These are phyloP conservation scores for Alternaria sp. DNA, from an alignment of 2,329 filamentous ascomycete species.

Conservation along the genomic window DNA sequence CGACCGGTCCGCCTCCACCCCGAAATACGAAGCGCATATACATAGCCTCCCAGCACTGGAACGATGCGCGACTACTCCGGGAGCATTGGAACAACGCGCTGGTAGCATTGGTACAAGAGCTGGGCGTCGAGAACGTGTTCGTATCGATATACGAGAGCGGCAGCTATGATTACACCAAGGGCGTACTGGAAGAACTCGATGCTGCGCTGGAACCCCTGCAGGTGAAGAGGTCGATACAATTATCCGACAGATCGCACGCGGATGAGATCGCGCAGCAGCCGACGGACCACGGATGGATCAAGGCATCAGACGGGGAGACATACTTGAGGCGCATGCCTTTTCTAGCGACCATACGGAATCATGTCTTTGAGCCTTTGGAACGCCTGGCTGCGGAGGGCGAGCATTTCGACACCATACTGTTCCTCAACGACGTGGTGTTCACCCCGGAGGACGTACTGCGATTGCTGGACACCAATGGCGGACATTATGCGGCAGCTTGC, in stretches of 20 bases:
- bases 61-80: slow-evolving; percentile 66
- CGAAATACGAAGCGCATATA: slow-evolving; percentile 57
- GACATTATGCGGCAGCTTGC: slow-evolving; percentile 67
- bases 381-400: slow-evolving; percentile 58
- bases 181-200: slow-evolving; percentile 64
- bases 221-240: slow-evolving; percentile 61
- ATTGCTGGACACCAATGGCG: slow-evolving; percentile 63
- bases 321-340: slow-evolving; percentile 73
- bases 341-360: slow-evolving; percentile 68
- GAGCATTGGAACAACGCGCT: slow-evolving; percentile 69
- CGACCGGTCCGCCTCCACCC: slow-evolving; percentile 16
- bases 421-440: slow-evolving; percentile 69
- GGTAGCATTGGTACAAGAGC: slow-evolving; percentile 60
- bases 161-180: slow-evolving; percentile 72
- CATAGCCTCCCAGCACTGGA: slow-evolving; percentile 74
- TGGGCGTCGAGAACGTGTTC: slow-evolving; percentile 70
- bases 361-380: slow-evolving; percentile 65
- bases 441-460: slow-evolving; percentile 62
- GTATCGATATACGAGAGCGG: slow-evolving; percentile 73
- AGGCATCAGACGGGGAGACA: slow-evolving; percentile 54
- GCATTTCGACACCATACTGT: slow-evolving; percentile 65
- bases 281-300: slow-evolving; percentile 64
- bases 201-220: slow-evolving; percentile 58
- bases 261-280: slow-evolving; percentile 43
- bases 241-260: slow-evolving; percentile 61